Conservation (phyloP, 495 filamentous ascomycete species). For the Aspergillus sclerotiicarbonarius region DNA sequence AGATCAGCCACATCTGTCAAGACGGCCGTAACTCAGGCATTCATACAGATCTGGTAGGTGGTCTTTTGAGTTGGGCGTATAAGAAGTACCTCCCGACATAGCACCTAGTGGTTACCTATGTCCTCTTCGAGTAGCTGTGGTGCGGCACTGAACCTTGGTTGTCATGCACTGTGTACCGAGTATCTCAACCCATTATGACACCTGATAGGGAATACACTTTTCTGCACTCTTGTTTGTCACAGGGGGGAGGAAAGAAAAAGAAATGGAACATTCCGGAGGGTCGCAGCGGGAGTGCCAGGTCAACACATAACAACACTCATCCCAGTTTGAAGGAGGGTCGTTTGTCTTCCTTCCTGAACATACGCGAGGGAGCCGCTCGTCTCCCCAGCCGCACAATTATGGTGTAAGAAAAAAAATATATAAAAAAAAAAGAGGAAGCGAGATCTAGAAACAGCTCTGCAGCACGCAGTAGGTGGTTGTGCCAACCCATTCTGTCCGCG, state of each 20-base stretch:
- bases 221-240: not conserved
- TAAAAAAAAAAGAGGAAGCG: too few relatives aligned
- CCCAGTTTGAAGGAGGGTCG: too few relatives aligned
- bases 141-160: not conserved
- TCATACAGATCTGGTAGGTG: not conserved
- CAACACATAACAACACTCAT: too few relatives aligned
- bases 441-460: too few relatives aligned
- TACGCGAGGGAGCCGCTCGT: too few relatives aligned
- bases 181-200: too few relatives aligned
- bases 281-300: not conserved
- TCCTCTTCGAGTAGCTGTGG: not conserved
- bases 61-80: not conserved
- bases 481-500: not conserved
- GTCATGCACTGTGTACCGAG: not conserved
- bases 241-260: not conserved
- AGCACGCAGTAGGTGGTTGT: too few relatives aligned
- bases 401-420: too few relatives aligned
- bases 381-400: too few relatives aligned
- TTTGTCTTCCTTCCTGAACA: too few relatives aligned
- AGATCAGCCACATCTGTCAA: not conserved
- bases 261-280: not conserved
- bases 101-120: not conserved
- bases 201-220: not conserved
- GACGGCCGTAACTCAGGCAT: not conserved
- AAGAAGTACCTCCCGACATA: not conserved